Percentiles rank a stretch among this genome's conserved stretches.
Conservation (phyloP, 345 rosid species). For the Sisymbrium altissimum region DNA sequence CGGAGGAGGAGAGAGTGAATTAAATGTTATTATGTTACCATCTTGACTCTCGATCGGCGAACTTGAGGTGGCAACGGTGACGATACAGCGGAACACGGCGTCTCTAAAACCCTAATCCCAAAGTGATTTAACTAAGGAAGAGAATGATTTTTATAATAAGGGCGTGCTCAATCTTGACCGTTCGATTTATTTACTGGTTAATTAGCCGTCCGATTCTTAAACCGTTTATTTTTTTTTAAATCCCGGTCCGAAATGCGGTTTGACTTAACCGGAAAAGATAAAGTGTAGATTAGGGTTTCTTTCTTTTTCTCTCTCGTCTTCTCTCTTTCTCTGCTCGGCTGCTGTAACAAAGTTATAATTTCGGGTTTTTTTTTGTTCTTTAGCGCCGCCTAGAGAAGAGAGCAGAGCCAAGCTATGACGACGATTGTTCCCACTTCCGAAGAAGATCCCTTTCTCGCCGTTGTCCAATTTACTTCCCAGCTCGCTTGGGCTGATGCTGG, state of each 20-base stretch:
- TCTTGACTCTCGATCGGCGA: not conserved
- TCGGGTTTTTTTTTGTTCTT: slow-evolving; percentile 15
- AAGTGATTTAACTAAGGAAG: not conserved
- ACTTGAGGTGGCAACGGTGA: slow-evolving; percentile 17
- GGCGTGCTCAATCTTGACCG: slow-evolving; percentile 18
- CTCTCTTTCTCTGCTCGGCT: slow-evolving; percentile 34
- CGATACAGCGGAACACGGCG: slow-evolving; percentile 28
- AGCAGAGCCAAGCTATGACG: slow-evolving; percentile 48
- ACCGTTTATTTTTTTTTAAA: not conserved
- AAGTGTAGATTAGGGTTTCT: slow-evolving; percentile 22
- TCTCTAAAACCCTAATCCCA: slow-evolving; percentile 3
- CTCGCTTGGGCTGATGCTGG: slow-evolving; percentile 99
- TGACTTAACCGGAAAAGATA: slow-evolving; percentile 1
- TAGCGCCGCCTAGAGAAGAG: slow-evolving; percentile 30
- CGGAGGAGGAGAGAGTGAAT: not conserved
- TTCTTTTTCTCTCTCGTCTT: not conserved
- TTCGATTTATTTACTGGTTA: not conserved
- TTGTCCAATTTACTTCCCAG: slow-evolving; percentile 88
- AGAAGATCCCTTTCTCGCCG: slow-evolving; percentile 84
- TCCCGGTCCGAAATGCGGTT: slow-evolving; percentile 4
- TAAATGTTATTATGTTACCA: not conserved
- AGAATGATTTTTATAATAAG: not conserved
- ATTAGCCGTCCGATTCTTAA: slow-evolving; percentile 19
- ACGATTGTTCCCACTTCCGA: slow-evolving; percentile 92
- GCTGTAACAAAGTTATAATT: not conserved